These are phyloP conservation scores for Podospora fimiseda DNA, from an alignment of 495 filamentous ascomycete genomes.

Conservation along the genomic window DNA sequence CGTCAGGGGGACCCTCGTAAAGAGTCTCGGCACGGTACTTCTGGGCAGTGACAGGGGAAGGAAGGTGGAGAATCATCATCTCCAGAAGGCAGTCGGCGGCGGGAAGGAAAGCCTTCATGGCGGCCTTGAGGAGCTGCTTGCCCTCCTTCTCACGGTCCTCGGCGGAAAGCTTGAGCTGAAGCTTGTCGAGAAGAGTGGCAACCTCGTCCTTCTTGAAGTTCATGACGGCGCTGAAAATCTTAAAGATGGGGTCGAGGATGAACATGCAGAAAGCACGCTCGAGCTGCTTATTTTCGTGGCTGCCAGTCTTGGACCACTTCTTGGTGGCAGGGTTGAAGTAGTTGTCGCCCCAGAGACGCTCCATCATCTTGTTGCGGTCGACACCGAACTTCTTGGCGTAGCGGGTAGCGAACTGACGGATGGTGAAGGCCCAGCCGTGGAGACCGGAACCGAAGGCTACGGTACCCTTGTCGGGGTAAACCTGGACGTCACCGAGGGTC, in stretches of 20 bases:
- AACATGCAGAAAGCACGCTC: conserved; percentile 99
- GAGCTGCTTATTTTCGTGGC: conserved; percentile 74
- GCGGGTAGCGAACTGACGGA: conserved; percentile 92
- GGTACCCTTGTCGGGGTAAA: conserved; percentile 93
- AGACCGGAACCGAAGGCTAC: conserved; percentile 99
- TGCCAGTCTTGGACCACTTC: conserved; percentile 91
- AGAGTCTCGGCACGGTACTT: conserved; percentile 97
- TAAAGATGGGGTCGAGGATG: conserved; percentile 99
- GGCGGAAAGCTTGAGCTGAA: conserved; percentile 75
- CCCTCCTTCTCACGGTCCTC: conserved; percentile 94
- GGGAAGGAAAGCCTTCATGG: conserved; percentile 98
- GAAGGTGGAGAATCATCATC: conserved; percentile 99
- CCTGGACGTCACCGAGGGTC: conserved; percentile 92
- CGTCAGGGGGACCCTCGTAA: conserved; percentile 94
- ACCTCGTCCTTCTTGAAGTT: conserved; percentile 98
- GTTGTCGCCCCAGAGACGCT: conserved; percentile 99
- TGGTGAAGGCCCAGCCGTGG: conserved; percentile 99
- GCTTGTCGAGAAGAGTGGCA: conserved; percentile 74
- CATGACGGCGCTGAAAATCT: conserved; percentile 91
- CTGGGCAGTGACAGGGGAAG: conserved; percentile 93
- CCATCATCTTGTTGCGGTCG: conserved; percentile 99
- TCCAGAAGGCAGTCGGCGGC: conserved; percentile 97
- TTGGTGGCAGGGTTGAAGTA: conserved; percentile 99
- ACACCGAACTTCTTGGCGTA: conserved; percentile 99
- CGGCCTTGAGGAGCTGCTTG: conserved; percentile 92